Evolutionary conservation across 306 rosid genomes (phyloP), one percentile per base, ranked within the genome.

Genomic region (Mimosa pudica): DNA sequence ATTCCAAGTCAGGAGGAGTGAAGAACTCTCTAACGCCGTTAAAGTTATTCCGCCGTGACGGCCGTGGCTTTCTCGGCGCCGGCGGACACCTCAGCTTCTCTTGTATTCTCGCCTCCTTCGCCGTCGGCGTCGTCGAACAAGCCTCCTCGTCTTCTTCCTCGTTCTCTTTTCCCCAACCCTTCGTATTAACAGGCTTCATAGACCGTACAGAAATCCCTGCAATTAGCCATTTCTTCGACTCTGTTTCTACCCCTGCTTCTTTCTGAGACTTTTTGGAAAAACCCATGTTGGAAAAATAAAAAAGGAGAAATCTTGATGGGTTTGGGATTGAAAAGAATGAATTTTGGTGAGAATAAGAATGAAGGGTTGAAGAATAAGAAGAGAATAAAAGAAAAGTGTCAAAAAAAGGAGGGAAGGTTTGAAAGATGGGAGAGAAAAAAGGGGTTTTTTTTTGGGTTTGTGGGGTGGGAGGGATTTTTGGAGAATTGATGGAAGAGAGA

Each of bases 1-100:
- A 80, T 76, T 96, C 99, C 98, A 96, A 90, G 76, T 96, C 98
- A 18, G 98, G 97, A 16, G 93, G 92, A 1, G 86, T 84, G 49
- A 96, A 96, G 78, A 89, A 96, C 87, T 91, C 98, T 63, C 84
- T 89, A 0, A 79, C 91, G 0, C 82, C 92, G 47, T 61, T 80
- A 48, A 83, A 82, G 63, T 78, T 80, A 30, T 63, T 80, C 6
- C 94, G 84, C 76, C 83, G 88, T 6, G 88, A 72, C 48, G 94
- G 88, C 18, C 93, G 81, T 0, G 89, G 84, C 87, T 91, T 93
- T 62, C 96, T 90, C 8, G 99, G 99, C 30, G 99, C 97, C 52
- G 98, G 89, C 4, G 98, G 99, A 77, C 98, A 93, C 4, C 82
- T 36, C 49, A 89, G 48, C 67, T 73, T 91, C 54, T 87, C 93